Evolutionary conservation across 331 rosid species (phyloP).

Genomic region (Pyracantha coccinea): DNA sequence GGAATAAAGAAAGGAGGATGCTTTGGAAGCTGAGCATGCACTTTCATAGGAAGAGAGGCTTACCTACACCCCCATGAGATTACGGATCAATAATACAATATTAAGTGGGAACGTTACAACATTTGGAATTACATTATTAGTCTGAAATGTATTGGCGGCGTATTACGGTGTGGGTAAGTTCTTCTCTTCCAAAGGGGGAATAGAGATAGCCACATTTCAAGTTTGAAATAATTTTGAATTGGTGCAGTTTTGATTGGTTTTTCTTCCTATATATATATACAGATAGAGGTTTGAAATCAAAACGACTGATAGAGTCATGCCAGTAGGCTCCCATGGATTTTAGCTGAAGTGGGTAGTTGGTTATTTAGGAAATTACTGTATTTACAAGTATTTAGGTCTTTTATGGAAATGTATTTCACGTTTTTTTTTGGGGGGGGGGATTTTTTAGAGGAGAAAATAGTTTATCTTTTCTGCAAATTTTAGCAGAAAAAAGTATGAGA

Average conservation of each 20-base stretch:
- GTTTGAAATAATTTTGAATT: neutral
- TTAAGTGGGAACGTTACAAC: no score
- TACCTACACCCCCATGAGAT: neutral
- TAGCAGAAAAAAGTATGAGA: no score
- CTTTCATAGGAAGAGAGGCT: neutral
- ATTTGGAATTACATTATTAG: no score
- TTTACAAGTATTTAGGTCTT: neutral
- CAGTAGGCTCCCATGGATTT: neutral
- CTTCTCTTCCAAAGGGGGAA: neutral
- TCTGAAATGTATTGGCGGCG: neutral
- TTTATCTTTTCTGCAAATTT: no score
- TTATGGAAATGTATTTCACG: neutral
- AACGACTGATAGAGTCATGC: neutral
- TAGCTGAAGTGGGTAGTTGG: neutral
- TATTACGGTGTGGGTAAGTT: neutral
- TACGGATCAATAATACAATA: neutral
- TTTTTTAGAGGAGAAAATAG: neutral
- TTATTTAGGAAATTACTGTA: neutral
- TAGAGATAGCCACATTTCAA: neutral
- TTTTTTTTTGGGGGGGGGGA: neutral
- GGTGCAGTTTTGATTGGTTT: neutral
- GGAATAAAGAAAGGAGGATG: conserved; percentile 3
- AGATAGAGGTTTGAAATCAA: neutral
- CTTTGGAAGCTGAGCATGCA: neutral
- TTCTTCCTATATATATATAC: neutral